Evolutionary conservation across 805 yeast genomes (phyloP).

Genomic region (Blastobotrys americana): DNA sequence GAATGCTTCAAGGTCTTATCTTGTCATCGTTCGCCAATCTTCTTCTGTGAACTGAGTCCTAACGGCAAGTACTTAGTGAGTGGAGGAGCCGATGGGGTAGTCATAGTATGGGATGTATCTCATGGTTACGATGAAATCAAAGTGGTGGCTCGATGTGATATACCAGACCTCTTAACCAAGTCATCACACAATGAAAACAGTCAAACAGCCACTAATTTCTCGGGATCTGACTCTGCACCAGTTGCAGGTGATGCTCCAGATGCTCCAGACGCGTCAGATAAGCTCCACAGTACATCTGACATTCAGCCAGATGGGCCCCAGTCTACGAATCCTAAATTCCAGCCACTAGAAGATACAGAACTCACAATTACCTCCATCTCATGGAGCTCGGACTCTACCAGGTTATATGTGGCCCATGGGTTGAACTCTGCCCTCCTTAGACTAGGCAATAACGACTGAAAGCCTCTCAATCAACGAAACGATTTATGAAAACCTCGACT

Average conservation of each 20-base stretch:
- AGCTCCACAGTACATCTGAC: too few species aligned
- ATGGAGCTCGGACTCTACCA: conserved; percentile 18
- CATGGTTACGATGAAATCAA: neutral
- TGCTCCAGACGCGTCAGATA: neutral
- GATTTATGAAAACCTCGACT: too few species aligned
- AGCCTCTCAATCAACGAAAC: too few species aligned
- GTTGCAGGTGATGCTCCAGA: neutral
- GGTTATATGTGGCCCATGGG: conserved; percentile 16
- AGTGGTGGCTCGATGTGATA: neutral
- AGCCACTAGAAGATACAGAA: neutral
- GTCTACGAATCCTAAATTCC: too few species aligned
- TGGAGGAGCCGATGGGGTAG: conserved; percentile 59
- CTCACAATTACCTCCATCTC: conserved; percentile 10
- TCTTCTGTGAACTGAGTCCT: conserved; percentile 47
- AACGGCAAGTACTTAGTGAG: conserved; percentile 45
- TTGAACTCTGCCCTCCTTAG: too few species aligned
- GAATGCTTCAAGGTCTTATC: conserved; percentile 31
- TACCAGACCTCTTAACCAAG: neutral
- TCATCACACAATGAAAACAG: conserved; percentile 5
- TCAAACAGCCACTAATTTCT: neutral
- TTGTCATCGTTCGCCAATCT: conserved; percentile 43
- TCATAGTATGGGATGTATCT: conserved; percentile 29
- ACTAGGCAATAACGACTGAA: too few species aligned
- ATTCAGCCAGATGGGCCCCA: too few species aligned
- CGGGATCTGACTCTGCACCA: neutral